Conservation (phyloP, 345 rosid genomes). For the Arabis alpina region DNA sequence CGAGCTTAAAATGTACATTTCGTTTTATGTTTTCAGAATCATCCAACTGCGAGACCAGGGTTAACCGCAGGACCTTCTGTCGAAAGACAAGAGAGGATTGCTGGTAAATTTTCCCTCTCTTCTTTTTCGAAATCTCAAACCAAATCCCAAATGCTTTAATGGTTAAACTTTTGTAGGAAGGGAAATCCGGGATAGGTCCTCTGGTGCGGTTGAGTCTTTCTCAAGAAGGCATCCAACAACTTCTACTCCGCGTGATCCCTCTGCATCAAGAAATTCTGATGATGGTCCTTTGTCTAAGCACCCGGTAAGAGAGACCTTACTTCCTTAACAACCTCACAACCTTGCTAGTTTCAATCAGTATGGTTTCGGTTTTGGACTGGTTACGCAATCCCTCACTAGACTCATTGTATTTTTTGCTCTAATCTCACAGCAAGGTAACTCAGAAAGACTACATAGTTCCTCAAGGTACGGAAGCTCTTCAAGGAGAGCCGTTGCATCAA, state of each 20-base stretch:
- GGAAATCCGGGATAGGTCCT: constrained; percentile 58
- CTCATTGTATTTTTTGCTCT: constrained; percentile 5
- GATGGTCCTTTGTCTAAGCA: constrained; percentile 56
- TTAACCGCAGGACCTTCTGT: constrained; percentile 49
- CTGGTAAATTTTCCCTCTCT: constrained; percentile 43
- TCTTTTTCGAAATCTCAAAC: background rate
- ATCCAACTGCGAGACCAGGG: constrained; percentile 48
- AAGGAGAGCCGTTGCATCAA: constrained; percentile 63
- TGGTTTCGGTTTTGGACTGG: background rate
- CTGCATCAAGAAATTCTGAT: constrained; percentile 52
- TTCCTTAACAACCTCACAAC: background rate
- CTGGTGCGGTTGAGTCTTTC: constrained; percentile 76
- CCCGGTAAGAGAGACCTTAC: constrained; percentile 44
- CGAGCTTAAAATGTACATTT: background rate
- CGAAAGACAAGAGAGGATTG: constrained; percentile 54
- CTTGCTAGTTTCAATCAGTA: background rate
- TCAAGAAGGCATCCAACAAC: constrained; percentile 55
- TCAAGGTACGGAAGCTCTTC: constrained; percentile 74
- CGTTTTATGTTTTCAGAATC: constrained; percentile 41
- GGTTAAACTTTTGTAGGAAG: constrained; percentile 42
- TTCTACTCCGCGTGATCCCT: constrained; percentile 47
- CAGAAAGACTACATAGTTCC: constrained; percentile 50
- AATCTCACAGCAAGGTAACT: constrained; percentile 49
- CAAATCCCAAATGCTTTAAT: background rate
- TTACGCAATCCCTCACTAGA: background rate